A percentile compares a stretch with the other conserved stretches of the same genome.
Evolutionary conservation across 805 yeast genomes (phyloP).

Genomic region (Pichia pseudocactophila): DNA sequence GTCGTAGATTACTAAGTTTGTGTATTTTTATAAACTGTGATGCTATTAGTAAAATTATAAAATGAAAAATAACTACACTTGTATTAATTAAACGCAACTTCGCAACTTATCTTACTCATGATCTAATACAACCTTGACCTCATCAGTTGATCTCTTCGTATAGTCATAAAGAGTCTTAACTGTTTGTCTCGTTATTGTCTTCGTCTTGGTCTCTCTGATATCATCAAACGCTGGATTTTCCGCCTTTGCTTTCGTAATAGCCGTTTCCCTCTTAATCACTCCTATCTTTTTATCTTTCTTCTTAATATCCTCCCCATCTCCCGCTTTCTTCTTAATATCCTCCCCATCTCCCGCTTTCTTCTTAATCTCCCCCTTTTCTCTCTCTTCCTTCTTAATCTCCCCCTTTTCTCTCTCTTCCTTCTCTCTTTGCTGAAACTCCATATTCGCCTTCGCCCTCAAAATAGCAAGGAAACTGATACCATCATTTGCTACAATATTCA

Average conservation of each 20-base stretch:
- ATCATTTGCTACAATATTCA: slow-evolving; percentile 46
- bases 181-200: neutral
- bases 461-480: slow-evolving; percentile 52
- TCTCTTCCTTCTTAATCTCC: slow-evolving; percentile 7
- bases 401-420: slow-evolving; percentile 26
- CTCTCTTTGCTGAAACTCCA: slow-evolving; percentile 49
- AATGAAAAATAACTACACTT: too few relatives aligned
- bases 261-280: too few relatives aligned
- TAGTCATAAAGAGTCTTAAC: neutral
- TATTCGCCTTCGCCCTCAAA: slow-evolving; percentile 48
- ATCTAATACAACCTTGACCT: slow-evolving; percentile 4
- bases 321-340: slow-evolving; percentile 36
- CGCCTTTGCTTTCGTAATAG: neutral
- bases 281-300: too few relatives aligned
- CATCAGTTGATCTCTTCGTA: neutral
- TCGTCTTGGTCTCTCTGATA: neutral
- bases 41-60: neutral
- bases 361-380: neutral
- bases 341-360: too few relatives aligned
- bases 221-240: neutral
- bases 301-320: slow-evolving; percentile 10
- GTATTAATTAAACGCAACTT: neutral
- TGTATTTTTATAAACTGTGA: neutral
- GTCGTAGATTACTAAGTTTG: slow-evolving; percentile 11
- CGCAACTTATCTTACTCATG: neutral